Evolutionary conservation across 176 grass and related monocot genomes (phyloP).

Genomic region (Carex myosuroides): DNA sequence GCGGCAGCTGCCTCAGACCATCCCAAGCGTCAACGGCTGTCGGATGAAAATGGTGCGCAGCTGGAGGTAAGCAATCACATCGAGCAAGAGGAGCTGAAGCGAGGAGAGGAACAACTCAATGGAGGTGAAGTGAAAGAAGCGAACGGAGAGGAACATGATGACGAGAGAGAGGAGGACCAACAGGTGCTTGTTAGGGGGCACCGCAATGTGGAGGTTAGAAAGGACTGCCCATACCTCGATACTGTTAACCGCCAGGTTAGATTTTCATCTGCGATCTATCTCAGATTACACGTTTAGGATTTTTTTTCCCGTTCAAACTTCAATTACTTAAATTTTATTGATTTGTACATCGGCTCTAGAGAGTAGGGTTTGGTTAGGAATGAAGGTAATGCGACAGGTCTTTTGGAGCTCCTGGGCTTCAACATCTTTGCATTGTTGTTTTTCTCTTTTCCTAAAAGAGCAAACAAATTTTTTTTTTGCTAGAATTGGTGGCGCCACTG

Average conservation of each 20-base stretch:
- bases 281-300: background rate
- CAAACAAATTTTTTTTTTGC: background rate
- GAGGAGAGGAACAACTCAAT: background rate
- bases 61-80: background rate
- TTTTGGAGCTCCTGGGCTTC: background rate
- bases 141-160: constrained; percentile 23
- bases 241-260: constrained; percentile 90
- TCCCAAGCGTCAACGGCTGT: constrained; percentile 1
- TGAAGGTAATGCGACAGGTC: background rate
- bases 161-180: constrained; percentile 13
- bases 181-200: constrained; percentile 38
- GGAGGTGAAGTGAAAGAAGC: constrained; percentile 8
- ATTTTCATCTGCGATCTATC: background rate
- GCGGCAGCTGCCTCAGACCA: background rate
- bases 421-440: too few relatives aligned
- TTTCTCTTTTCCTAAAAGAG: background rate
- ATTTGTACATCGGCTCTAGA: background rate
- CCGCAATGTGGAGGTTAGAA: constrained; percentile 68
- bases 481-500: background rate
- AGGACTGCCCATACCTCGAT: constrained; percentile 96
- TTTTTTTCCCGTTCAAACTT: background rate
- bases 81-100: background rate
- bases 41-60: background rate
- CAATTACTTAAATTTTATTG: background rate
- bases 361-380: background rate